A percentile compares a stretch with the other conserved stretches of the same genome.
Evolutionary conservation across 305 asterid species (phyloP).

Genomic region (Fraxinus angustifolia): DNA sequence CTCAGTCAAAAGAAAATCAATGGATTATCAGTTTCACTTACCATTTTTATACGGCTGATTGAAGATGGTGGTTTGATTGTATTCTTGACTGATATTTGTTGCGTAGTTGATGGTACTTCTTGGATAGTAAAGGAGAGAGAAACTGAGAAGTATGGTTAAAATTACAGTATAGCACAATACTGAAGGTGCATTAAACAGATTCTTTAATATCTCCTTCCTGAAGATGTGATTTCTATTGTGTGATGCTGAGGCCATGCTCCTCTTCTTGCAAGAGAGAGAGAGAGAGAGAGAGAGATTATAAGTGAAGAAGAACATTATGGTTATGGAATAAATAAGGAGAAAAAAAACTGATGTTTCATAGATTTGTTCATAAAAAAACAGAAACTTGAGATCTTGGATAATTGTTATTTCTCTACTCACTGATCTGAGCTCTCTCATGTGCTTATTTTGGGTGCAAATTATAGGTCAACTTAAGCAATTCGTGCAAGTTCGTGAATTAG

Average conservation of each 20-base stretch:
- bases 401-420: not conserved
- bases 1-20: not conserved
- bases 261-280: not conserved
- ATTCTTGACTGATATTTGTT: not conserved
- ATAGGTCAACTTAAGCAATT: not conserved
- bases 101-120: constrained; percentile 9
- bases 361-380: not conserved
- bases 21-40: not conserved
- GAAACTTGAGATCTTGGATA: not conserved
- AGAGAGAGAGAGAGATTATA: not conserved
- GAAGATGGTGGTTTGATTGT: not conserved
- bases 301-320: not conserved
- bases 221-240: constrained; percentile 7
- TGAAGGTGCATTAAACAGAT: constrained; percentile 15
- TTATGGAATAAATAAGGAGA: not conserved
- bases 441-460: not conserved
- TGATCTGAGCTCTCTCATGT: not conserved
- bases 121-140: constrained; percentile 29
- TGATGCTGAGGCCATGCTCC: constrained; percentile 18
- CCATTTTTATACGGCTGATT: constrained; percentile 14
- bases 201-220: constrained; percentile 22
- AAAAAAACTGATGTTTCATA: not conserved
- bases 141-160: constrained; percentile 26
- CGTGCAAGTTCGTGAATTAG: constrained; percentile 9
- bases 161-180: constrained; percentile 31